A percentile compares a stretch with the other conserved stretches of the same genome.
These are phyloP conservation scores for Peronosclerospora sorghi DNA, from an alignment of 352 stramenopile genomes.

Conservation along the genomic window DNA sequence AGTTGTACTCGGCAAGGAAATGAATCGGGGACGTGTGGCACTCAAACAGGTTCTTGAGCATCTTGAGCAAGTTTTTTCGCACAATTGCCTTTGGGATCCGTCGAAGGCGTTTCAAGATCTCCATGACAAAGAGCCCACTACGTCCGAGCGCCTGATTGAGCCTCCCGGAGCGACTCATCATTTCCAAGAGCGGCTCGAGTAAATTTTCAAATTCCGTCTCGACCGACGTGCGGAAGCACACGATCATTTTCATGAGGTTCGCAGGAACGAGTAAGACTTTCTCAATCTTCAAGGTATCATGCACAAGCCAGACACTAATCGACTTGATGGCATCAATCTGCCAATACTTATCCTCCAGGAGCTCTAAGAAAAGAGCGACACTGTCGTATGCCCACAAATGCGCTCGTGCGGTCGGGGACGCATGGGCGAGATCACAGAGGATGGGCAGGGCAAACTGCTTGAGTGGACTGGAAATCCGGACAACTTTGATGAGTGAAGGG, in stretches of 20 bases:
- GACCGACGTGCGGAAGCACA: slow-evolving; percentile 54
- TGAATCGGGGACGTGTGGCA: slow-evolving; percentile 73
- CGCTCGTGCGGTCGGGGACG: slow-evolving; percentile 67
- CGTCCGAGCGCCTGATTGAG: slow-evolving; percentile 81
- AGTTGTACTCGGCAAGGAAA: slow-evolving; percentile 84
- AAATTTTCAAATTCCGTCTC: slow-evolving; percentile 74
- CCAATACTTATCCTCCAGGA: slow-evolving; percentile 86
- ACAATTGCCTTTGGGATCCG: slow-evolving; percentile 82
- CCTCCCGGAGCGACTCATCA: slow-evolving; percentile 57
- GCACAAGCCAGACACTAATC: slow-evolving; percentile 74
- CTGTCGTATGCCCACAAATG: slow-evolving; percentile 80
- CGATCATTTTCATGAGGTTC: slow-evolving; percentile 61
- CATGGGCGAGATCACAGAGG: slow-evolving; percentile 87
- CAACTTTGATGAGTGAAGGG: slow-evolving; percentile 83
- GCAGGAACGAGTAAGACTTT: slow-evolving; percentile 51
- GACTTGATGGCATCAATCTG: slow-evolving; percentile 85
- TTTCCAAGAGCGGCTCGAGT: slow-evolving; percentile 69
- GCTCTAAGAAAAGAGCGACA: slow-evolving; percentile 76
- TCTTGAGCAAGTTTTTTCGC: slow-evolving; percentile 86
- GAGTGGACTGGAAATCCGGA: slow-evolving; percentile 68
- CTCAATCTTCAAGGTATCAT: slow-evolving; percentile 80
- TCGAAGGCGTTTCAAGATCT: slow-evolving; percentile 71
- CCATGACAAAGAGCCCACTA: slow-evolving; percentile 74
- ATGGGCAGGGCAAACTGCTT: slow-evolving; percentile 90
- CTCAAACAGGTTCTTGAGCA: slow-evolving; percentile 86